These are phyloP conservation scores for Boletus rufocinnamomeus DNA, from an alignment of 768 basidiomycete genomes.

Conservation along the genomic window DNA sequence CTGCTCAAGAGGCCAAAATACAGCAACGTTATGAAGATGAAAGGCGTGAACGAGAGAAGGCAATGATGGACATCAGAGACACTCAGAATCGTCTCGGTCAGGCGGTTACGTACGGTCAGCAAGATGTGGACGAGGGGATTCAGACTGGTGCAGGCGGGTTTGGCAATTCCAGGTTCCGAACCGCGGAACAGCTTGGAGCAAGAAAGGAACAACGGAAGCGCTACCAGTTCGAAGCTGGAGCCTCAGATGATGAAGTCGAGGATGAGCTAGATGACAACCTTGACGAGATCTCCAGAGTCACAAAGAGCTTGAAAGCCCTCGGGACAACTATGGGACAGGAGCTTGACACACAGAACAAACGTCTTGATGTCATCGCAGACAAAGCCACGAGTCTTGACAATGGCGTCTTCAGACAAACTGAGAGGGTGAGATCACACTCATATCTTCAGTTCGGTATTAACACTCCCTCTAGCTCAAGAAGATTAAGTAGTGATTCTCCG, in stretches of 20 bases:
- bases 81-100: slow-evolving; percentile 82
- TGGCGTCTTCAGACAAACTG: slow-evolving; percentile 78
- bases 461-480: slow-evolving; percentile 51
- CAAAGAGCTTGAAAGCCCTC: slow-evolving; percentile 76
- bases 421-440: slow-evolving; percentile 56
- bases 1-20: slow-evolving; percentile 82
- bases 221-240: slow-evolving; percentile 90
- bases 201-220: slow-evolving; percentile 74
- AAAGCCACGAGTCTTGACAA: slow-evolving; percentile 79
- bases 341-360: slow-evolving; percentile 80
- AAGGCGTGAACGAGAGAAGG: slow-evolving; percentile 77
- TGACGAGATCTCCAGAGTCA: slow-evolving; percentile 77
- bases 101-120: slow-evolving; percentile 63
- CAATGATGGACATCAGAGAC: slow-evolving; percentile 83
- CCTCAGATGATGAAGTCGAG: slow-evolving; percentile 91
- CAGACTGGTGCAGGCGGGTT: slow-evolving; percentile 35
- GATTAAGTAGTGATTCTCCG: slow-evolving; percentile 46
- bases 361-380: slow-evolving; percentile 73
- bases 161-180: slow-evolving; percentile 44
- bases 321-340: slow-evolving; percentile 86
- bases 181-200: slow-evolving; percentile 51
- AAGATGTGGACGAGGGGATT: slow-evolving; percentile 46
- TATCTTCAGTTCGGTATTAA: slow-evolving; percentile 9
- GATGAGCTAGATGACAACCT: slow-evolving; percentile 93
- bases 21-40: slow-evolving; percentile 88